Percentiles rank a stretch among this genome's conserved stretches.
Evolutionary conservation across 345 rosid genomes (phyloP).

Genomic region (Hypericum androsaemum): DNA sequence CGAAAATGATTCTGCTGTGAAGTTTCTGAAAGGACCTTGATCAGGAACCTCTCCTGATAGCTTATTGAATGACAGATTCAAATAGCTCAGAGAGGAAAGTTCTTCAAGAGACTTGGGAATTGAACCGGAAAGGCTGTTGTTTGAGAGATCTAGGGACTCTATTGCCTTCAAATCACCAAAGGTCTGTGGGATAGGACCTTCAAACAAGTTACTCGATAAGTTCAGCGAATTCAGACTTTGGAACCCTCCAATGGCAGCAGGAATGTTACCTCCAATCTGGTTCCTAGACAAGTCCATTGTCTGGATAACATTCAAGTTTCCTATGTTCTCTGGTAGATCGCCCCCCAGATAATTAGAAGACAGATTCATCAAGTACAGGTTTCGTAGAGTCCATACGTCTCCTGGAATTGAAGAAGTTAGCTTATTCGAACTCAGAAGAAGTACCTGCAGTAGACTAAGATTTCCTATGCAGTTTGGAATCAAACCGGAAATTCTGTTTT

Average conservation of each 20-base stretch:
- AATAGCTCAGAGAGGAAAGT: neutral
- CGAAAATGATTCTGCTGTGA: neutral
- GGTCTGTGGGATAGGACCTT: slow-evolving; percentile 10
- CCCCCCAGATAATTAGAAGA: slow-evolving; percentile 19
- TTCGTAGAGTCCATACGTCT: slow-evolving; percentile 11
- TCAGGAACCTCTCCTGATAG: neutral
- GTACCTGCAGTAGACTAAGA: neutral
- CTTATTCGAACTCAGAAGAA: slow-evolving; percentile 7
- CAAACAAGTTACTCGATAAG: neutral
- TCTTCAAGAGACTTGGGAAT: neutral
- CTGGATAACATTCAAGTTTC: slow-evolving; percentile 9
- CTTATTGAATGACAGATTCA: neutral
- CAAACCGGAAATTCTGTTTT: slow-evolving; percentile 7
- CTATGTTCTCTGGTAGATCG: slow-evolving; percentile 8
- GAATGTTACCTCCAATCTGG: slow-evolving; percentile 7
- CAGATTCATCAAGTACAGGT: slow-evolving; percentile 5
- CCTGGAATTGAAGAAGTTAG: slow-evolving; percentile 19
- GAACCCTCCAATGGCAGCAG: slow-evolving; percentile 5
- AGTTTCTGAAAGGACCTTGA: neutral
- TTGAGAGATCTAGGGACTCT: slow-evolving; percentile 8
- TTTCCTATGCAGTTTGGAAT: slow-evolving; percentile 18
- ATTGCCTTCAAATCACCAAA: slow-evolving; percentile 6
- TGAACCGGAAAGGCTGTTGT: slow-evolving; percentile 1
- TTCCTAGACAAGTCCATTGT: slow-evolving; percentile 17
- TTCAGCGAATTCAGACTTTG: slow-evolving; percentile 5